Conservation (phyloP, 1,139 yeast genomes). For the Pichia sp. region DNA sequence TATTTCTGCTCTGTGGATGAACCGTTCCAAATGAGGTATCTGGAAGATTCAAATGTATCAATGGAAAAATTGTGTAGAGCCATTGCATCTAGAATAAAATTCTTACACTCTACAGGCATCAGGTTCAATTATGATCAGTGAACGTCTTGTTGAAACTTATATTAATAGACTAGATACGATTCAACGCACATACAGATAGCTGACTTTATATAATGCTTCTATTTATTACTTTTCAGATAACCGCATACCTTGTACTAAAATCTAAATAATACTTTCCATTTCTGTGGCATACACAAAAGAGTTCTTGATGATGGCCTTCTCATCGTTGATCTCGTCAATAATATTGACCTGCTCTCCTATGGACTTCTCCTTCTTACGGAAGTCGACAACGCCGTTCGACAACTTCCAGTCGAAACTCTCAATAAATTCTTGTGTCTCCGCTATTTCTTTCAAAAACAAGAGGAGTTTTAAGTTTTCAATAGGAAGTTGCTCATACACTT, state of each 20-base stretch:
- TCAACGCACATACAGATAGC: not conserved
- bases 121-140: not conserved
- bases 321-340: constrained; percentile 34
- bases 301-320: constrained; percentile 51
- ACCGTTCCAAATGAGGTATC: constrained; percentile 26
- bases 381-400: constrained; percentile 55
- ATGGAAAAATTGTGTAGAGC: constrained; percentile 26
- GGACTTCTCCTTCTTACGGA: constrained; percentile 36
- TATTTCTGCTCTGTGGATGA: constrained; percentile 32
- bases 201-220: not conserved
- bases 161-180: not conserved
- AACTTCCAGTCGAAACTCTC: constrained; percentile 62
- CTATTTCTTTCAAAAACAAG: constrained; percentile 66
- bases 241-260: not conserved
- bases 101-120: constrained; percentile 14
- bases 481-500: constrained; percentile 73
- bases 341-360: constrained; percentile 14
- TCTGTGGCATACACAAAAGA: constrained; percentile 78
- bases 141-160: not conserved
- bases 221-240: not conserved
- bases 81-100: constrained; percentile 24
- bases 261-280: constrained; percentile 76
- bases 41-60: constrained; percentile 21
- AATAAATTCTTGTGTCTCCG: constrained; percentile 59
- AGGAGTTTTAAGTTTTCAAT: constrained; percentile 77